Evolutionary conservation across 2,329 filamentous ascomycete species (phyloP), one percentile per base, ranked within the genome.

Genomic region (Phialophora tarda): DNA sequence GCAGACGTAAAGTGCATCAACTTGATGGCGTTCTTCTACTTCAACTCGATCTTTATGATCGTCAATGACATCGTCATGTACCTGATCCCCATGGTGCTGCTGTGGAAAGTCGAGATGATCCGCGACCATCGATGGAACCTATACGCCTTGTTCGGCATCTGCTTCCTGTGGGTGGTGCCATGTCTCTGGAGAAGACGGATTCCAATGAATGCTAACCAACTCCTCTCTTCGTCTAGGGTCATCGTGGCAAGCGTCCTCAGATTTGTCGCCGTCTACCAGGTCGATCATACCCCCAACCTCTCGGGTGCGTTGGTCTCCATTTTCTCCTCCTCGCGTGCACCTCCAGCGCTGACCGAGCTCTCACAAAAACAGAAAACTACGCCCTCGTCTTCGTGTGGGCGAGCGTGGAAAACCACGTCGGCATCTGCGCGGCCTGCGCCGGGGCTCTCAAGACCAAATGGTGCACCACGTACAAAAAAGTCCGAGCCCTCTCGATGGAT

Each of bases 1-100:
- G 34, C n/a, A 24, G 51, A 62, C 8, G 59, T 54, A 23, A 55
- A 65, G 34, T 69, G 68, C 48, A 64, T 69, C 60, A 62, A 67
- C 41, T 28, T 69, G 48, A 54, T 67, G 23, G 60, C 62, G 11
- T 69, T 65, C 63, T 67, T 69, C 60, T 69, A 69, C 50, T 58
- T 59, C 21, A 69, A 69, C 48, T 55, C 68, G 10, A 62, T 61
- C 50, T 63, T 69, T 53, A 69, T 69, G 68, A 67, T 69, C 51
- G 65, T 64, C 30, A 69, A 67, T 28, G 68, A 69, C 55, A 48
- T 67, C 21, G 47, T 69, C 56, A 63, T 69, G 65, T 69, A 69
- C 38, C 21, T 69, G 58, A 60, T 64, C 26, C 68, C 68, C 7
- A 64, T 69, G 48, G 61, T 67, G 21, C 44, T 69, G 26, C 59